A percentile compares a stretch with the other conserved stretches of the same genome.
phyloP scores from a whole-genome alignment of 2,329 filamentous ascomycete species.

The Trichophyton schoenleinii region DNA sequence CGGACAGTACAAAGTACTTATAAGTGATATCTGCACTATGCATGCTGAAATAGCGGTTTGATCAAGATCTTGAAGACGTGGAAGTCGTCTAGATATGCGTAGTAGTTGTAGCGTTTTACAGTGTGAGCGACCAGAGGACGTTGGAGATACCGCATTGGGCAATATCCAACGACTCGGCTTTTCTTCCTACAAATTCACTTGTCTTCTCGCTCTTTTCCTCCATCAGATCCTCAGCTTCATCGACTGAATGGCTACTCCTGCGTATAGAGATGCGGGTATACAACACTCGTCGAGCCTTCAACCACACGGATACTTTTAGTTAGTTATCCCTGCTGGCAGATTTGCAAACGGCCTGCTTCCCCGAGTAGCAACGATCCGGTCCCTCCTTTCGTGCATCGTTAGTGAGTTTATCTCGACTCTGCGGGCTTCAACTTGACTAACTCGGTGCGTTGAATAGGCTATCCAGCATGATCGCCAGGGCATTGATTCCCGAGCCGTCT shows the following conservation, averaged over 20 bases:
- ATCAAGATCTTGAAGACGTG: neutral
- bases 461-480: neutral
- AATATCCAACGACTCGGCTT: neutral
- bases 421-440: neutral
- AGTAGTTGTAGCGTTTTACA: neutral
- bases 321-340: neutral
- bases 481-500: neutral
- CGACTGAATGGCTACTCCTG: no score
- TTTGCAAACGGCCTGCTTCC: neutral
- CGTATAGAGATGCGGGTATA: no score
- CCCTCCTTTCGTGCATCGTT: neutral
- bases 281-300: neutral
- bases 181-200: neutral
- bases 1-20: no score
- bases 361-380: neutral
- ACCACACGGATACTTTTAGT: neutral
- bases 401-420: neutral
- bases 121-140: neutral
- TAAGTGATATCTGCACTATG: neutral
- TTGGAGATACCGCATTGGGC: neutral
- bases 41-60: neutral
- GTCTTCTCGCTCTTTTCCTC: neutral
- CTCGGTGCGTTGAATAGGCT: neutral
- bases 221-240: neutral
- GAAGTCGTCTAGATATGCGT: neutral